These are phyloP conservation scores for Rhizophora apiculata DNA, from an alignment of 345 rosid species.

Conservation along the genomic window DNA sequence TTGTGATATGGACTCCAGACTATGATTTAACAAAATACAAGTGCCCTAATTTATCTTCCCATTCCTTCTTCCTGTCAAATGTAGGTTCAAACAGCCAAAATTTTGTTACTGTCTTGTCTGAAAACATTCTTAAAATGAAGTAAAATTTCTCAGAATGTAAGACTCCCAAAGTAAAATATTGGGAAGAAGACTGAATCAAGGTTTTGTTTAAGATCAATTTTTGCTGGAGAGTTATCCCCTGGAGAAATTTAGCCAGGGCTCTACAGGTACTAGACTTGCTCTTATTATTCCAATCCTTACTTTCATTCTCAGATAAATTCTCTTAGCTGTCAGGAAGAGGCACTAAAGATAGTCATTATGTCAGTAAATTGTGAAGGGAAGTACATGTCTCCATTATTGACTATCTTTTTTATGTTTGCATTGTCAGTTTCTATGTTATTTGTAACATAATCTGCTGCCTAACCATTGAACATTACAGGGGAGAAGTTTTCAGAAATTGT, in stretches of 20 bases:
- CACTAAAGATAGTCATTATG: not conserved
- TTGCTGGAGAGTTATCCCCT: not conserved
- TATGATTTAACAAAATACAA: no score
- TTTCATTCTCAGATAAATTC: not conserved
- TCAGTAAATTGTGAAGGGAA: not conserved
- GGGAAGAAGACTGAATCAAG: not conserved
- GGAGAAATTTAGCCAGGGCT: not conserved
- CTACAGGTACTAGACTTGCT: not conserved
- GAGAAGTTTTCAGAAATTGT: conserved; percentile 96
- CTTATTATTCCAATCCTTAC: not conserved
- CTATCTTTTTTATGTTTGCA: not conserved
- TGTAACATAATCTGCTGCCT: conserved; percentile 8
- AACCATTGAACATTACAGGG: conserved; percentile 43
- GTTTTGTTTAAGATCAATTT: not conserved
- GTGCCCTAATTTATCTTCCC: no score
- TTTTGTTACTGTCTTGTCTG: no score
- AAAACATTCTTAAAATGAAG: no score
- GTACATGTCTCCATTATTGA: not conserved
- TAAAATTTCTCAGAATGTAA: no score
- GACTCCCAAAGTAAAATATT: no score
- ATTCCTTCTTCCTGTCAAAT: no score
- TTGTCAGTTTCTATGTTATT: not conserved
- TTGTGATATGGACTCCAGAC: no score
- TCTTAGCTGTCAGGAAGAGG: not conserved
- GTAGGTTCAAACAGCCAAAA: no score